Evolutionary conservation across 2,329 filamentous ascomycete genomes (phyloP), one percentile per base, ranked within the genome.

Genomic region (Colletotrichum salicis): DNA sequence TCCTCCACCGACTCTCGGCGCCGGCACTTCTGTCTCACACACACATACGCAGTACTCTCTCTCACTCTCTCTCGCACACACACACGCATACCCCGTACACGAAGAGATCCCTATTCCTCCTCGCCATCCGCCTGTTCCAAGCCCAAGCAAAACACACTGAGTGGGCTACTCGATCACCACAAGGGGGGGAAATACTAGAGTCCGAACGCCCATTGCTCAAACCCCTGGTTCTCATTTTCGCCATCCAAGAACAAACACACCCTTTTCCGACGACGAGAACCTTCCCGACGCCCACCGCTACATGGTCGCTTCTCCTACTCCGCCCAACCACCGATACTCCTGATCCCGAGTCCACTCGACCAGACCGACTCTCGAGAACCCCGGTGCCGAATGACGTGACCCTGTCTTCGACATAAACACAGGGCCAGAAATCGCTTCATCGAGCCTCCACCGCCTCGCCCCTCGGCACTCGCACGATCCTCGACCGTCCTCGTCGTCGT

Each of bases 1-100:
- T 64, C 69, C 54, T 71, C 69, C 69, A 71, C 69, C 65, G 65
- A 71, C 69, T 59, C 45, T 71, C 69, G 69, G 69, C 69, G 69
- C 59, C 69, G 69, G 69, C 69, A 71, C 31, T 69, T 71, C 59
- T 71, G 58, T 64, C 59, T 64, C 68, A 64, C 65, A 64, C 52
- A 27, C 56, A 51, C 45, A 51, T 37, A 55, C 27, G 27, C 27
- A 29, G 27, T 56, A 35, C 29, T 55, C 27, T 48, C 66, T 27
- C 27, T 29, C 27, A 29, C 24, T 33, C 29, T 22, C n/a, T 15
- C 59, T 15, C 59, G n/a, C 27, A 35, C 19, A 35, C 10, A 8
- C 37, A 37, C 41, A 66, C 56, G 10, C 35, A 67, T 48, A 48
- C 37, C 37, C 37, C 37, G 13, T 41, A 41, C 41, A 22, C 41